Base-by-base conservation (phyloP, 202 grass and related monocot species). In the Brachypodium distachyon region DNA sequence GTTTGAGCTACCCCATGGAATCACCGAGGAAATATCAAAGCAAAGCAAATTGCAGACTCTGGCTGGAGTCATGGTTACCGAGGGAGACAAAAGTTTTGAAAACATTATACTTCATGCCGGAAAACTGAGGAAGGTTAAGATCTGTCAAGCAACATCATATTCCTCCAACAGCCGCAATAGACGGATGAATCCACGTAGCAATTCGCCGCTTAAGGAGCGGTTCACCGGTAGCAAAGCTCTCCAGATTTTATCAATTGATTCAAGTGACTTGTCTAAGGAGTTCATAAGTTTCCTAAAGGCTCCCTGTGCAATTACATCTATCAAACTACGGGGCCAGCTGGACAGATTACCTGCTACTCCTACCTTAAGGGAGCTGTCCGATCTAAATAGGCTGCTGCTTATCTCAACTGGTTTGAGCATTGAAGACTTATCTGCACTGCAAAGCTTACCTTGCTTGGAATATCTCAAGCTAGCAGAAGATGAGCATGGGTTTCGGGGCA, bases 111-210 rank as follows among this genome's bases (percentile, higher is more conserved):
- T 70, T 49, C 25, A n/a, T 4, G 43, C 43, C 8, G 12, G 43
- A 47, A 70, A 70, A 7, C 66, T 70, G 42, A 70, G n/a, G 66
- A 70, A 70, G 43, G 43, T 70, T 47, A 70, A 70, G n/a, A 9
- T 58, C 46, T 64, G 3, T 70, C 26, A 16, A 17, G 63, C 63
- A 67, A 67, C 22, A 3, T 48, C 46, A 44, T 27, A 60, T 17
- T 33, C 56, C 56, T 60, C 14, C 29, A 57, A 17, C 53, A 57
- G 44, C 44, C 16, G 44, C 44, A 47, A 47, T 47, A 38, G 9
- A 38, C 18, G 9, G 32, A 61, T 19, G 58, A 61, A 37, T 36
- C 58, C 1, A 12, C 1, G 59, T 12, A 63, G 13, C 33, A 64
- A 32, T 22, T 40, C 5, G 28, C 59, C 21, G 26, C 63, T 67